Conservation (phyloP, 2,329 filamentous ascomycete species). For the Ilyonectria mors-panacis region DNA sequence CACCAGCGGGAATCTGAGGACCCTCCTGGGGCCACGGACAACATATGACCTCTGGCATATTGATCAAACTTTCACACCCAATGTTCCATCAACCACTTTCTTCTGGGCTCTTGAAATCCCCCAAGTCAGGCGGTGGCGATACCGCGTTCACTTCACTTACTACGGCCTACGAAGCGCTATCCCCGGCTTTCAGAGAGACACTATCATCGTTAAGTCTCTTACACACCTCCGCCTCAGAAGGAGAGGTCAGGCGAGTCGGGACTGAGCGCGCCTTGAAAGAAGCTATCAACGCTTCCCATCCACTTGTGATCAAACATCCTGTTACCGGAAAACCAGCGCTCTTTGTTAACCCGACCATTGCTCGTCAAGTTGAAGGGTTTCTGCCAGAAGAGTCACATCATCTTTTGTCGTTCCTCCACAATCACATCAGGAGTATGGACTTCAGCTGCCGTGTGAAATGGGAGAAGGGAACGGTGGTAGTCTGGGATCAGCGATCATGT, state of each 20-base stretch:
- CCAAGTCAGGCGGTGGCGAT: conserved; percentile 47
- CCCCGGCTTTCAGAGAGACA: conserved; percentile 45
- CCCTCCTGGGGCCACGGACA: conserved; percentile 44
- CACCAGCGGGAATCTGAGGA: conserved; percentile 46
- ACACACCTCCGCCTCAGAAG: conserved; percentile 49
- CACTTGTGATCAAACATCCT: conserved; percentile 48
- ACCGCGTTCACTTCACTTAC: conserved; percentile 51
- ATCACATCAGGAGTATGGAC: conserved; percentile 50
- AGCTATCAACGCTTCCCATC: conserved; percentile 49
- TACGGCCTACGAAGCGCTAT: conserved; percentile 49
- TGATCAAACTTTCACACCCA: conserved; percentile 53
- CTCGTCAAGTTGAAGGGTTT: conserved; percentile 47
- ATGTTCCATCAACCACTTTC: conserved; percentile 51
- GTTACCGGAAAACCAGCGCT: conserved; percentile 47
- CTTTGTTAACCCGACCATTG: conserved; percentile 52
- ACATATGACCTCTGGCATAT: conserved; percentile 53
- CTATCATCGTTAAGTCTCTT: conserved; percentile 21
- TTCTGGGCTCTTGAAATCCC: conserved; percentile 53
- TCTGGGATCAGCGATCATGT: conserved; percentile 49
- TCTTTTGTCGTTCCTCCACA: conserved; percentile 47
- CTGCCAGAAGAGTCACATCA: conserved; percentile 50
- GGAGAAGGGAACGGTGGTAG: conserved; percentile 50
- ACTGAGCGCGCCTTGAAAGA: conserved; percentile 48
- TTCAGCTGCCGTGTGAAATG: conserved; percentile 49
- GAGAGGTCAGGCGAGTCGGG: conserved; percentile 47